Evolutionary conservation across 2,329 filamentous ascomycete genomes (phyloP), one percentile per base, ranked within the genome.

Genomic region (Colletotrichum sp.): DNA sequence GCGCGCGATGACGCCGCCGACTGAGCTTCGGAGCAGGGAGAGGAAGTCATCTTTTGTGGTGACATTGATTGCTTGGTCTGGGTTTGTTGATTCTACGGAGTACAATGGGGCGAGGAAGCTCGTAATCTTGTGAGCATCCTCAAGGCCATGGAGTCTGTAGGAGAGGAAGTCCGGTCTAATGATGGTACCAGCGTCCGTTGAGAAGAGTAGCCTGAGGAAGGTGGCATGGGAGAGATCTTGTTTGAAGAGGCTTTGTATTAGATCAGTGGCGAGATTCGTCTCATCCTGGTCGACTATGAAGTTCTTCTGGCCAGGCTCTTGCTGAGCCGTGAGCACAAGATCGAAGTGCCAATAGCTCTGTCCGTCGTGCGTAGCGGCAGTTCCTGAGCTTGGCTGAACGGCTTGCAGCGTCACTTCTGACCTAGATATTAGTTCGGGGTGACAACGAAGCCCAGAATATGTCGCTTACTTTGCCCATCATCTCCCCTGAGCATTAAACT

Each of bases 141-240:
- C 67, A 8, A 6, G 12, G 9, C 52, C 67, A 2, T 60, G 49
- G 2, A 62, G 49, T 8, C 67, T 59, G 57, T 44, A 69, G 2
- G 52, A 36, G 3, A 69, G 49, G 8, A 69, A 69, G 18, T 69
- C 67, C 9, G 67, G 26, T 3, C 67, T 59, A 7, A 69, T 62
- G 2, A 69, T 32, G 4, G 67, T 69, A 0, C 67, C 67, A 13
- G 67, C 15, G 3, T 59, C 52, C 3, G 18, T 13, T 16, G 67
- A 59, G 32, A 69, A 69, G 4, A 24, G 28, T 0, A 69, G 5
- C 26, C 30, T 60, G 1, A n/a, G 18, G 30, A 62, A 62, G 18
- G 52, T 69, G 30, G 67, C 26, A 21, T 24, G 52, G 15, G 26
- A n/a, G 3, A 15, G 6, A n/a, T 39, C n/a, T n/a, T 55, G 64